phyloP scores from a whole-genome alignment of 2,329 filamentous ascomycete genomes.

The Rhytidhysteron rufulum region DNA sequence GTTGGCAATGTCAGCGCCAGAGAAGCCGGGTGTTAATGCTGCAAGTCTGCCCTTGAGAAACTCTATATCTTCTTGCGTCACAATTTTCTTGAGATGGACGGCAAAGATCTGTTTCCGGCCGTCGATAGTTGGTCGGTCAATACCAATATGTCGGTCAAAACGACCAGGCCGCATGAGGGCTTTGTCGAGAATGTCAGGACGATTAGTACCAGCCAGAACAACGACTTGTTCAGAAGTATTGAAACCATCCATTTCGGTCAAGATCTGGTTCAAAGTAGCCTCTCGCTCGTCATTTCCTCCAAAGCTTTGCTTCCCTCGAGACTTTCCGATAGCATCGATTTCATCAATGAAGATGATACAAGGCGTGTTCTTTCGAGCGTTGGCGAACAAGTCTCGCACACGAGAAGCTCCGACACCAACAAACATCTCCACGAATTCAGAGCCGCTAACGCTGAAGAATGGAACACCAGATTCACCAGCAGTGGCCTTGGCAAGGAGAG shows the following conservation, averaged over 20 bases:
- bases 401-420: constrained; percentile 96
- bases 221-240: constrained; percentile 96
- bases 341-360: constrained; percentile 99
- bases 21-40: constrained; percentile 92
- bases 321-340: constrained; percentile 95
- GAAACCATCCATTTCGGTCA: constrained; percentile 99
- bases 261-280: constrained; percentile 93
- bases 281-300: constrained; percentile 96
- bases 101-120: constrained; percentile 93
- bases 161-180: constrained; percentile 94
- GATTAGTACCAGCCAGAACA: constrained; percentile 93
- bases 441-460: constrained; percentile 97
- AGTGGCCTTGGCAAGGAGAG: constrained; percentile 91
- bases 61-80: constrained; percentile 85
- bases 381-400: constrained; percentile 91
- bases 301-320: constrained; percentile 76
- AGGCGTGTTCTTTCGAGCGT: constrained; percentile 89
- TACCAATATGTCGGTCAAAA: constrained; percentile 93
- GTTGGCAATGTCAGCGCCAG: constrained; percentile 96
- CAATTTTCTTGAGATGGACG: constrained; percentile 91
- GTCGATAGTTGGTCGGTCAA: constrained; percentile 94
- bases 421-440: constrained; percentile 99
- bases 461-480: constrained; percentile 95
- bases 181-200: constrained; percentile 90
- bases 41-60: constrained; percentile 83